phyloP scores from a whole-genome alignment of 108 stramenopile genomes.

The Cyclotella kingstonii region DNA sequence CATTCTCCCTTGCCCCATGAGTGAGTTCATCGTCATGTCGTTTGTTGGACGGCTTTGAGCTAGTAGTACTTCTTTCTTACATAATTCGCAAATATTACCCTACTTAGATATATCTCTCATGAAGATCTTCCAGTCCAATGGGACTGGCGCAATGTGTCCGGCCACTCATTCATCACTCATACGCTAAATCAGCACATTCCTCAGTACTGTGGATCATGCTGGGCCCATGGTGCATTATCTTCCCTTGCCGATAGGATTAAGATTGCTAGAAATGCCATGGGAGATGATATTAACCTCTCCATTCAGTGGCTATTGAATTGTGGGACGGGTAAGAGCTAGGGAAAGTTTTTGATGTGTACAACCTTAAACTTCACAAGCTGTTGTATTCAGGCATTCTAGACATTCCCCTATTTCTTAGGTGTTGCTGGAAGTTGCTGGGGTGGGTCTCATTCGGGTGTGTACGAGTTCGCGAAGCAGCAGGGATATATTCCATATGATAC shows the following conservation, averaged over 20 bases:
- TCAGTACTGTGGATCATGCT: slow-evolving; percentile 25
- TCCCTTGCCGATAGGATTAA: slow-evolving; percentile 89
- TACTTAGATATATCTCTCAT: slow-evolving; percentile 28
- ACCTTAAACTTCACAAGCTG: too few relatives aligned
- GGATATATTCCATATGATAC: slow-evolving; percentile 78
- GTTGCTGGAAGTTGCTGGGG: slow-evolving; percentile 70
- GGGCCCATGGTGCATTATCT: slow-evolving; percentile 53
- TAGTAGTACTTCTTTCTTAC: not conserved
- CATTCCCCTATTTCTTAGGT: not conserved
- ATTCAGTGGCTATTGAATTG: slow-evolving; percentile 87
- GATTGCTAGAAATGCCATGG: slow-evolving; percentile 64
- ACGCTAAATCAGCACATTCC: slow-evolving; percentile 92
- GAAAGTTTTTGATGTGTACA: too few relatives aligned
- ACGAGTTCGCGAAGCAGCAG: slow-evolving; percentile 27
- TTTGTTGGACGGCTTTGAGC: not conserved
- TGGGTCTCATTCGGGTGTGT: slow-evolving; percentile 54
- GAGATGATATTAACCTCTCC: slow-evolving; percentile 60
- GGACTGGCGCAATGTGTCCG: slow-evolving; percentile 77
- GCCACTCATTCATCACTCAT: slow-evolving; percentile 69
- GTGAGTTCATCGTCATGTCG: slow-evolving; percentile 4
- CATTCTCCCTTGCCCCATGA: slow-evolving; percentile 33
- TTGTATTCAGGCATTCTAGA: too few relatives aligned
- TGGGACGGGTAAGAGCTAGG: slow-evolving; percentile 37
- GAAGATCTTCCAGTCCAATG: slow-evolving; percentile 60
- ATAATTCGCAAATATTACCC: slow-evolving; percentile 6